Conservation (phyloP, 257 asterid genomes). For the Nicotiana benthamiana region DNA sequence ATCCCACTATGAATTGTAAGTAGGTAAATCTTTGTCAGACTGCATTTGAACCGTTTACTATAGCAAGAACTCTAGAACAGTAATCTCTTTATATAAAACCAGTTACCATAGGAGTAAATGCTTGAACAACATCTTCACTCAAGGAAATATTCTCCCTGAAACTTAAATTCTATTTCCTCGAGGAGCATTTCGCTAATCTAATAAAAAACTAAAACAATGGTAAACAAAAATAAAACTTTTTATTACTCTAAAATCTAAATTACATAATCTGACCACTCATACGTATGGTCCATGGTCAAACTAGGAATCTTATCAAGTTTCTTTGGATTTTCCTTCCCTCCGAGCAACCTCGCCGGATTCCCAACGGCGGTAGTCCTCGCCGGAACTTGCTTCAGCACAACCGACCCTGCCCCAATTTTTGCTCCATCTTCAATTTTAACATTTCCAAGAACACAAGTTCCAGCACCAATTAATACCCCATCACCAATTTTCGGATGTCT, state of each 20-base stretch:
- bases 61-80: not conserved
- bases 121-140: too few species aligned
- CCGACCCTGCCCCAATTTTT: conserved; percentile 89
- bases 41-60: not conserved
- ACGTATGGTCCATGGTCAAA: conserved; percentile 84
- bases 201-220: not conserved
- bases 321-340: conserved; percentile 72
- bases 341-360: conserved; percentile 73
- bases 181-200: conserved; percentile 2
- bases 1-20: not conserved
- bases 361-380: conserved; percentile 88
- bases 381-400: conserved; percentile 71
- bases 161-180: not conserved
- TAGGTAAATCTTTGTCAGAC: not conserved
- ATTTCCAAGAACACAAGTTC: conserved; percentile 83
- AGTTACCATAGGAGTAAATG: conserved; percentile 8
- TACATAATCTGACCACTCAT: conserved; percentile 77
- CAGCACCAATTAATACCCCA: conserved; percentile 90
- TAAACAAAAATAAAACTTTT: not conserved
- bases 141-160: conserved; percentile 31
- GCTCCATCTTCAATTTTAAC: conserved; percentile 78
- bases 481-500: conserved; percentile 84
- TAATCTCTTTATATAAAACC: conserved; percentile 9
- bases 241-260: conserved; percentile 35
- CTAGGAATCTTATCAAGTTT: conserved; percentile 65